Percentiles rank a stretch among this genome's conserved stretches.
Evolutionary conservation across 257 asterid species (phyloP).

Genomic region (Voacanga thouarsii): DNA sequence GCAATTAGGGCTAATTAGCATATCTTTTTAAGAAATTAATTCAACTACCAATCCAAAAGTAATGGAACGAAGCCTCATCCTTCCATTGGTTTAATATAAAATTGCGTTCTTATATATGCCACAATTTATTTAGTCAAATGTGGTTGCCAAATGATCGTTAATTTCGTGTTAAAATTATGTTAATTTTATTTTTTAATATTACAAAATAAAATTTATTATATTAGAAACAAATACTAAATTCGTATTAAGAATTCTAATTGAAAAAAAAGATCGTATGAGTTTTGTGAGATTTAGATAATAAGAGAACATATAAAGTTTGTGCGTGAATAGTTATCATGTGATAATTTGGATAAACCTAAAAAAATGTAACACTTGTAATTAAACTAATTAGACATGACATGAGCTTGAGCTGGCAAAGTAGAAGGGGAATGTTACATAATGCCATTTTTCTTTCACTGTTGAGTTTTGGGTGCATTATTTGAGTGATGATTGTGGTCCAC

Average conservation of each 20-base stretch:
- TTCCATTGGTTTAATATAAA: conserved; percentile 4
- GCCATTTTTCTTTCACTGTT: neutral
- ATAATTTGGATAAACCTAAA: too few species aligned
- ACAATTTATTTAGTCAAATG: conserved; percentile 8
- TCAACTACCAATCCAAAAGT: neutral
- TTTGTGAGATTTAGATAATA: too few species aligned
- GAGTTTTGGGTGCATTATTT: neutral
- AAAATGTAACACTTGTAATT: too few species aligned
- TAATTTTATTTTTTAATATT: too few species aligned
- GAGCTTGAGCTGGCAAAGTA: neutral
- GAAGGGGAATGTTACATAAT: neutral
- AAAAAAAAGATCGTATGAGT: too few species aligned
- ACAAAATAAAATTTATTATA: too few species aligned
- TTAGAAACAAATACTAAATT: too few species aligned
- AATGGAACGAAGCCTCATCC: conserved; percentile 10
- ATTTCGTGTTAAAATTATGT: neutral
- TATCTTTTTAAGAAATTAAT: neutral
- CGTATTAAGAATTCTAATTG: too few species aligned
- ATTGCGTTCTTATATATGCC: neutral
- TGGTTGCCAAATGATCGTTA: neutral
- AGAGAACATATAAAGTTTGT: too few species aligned
- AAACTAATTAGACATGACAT: neutral
- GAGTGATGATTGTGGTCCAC: neutral
- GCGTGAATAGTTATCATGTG: too few species aligned
- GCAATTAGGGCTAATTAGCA: neutral